A percentile compares a stretch with the other conserved stretches of the same genome.
These are phyloP conservation scores for Acanthamoeba lugdunensis DNA, from an alignment of 208 protist genomes.

Conservation along the genomic window DNA sequence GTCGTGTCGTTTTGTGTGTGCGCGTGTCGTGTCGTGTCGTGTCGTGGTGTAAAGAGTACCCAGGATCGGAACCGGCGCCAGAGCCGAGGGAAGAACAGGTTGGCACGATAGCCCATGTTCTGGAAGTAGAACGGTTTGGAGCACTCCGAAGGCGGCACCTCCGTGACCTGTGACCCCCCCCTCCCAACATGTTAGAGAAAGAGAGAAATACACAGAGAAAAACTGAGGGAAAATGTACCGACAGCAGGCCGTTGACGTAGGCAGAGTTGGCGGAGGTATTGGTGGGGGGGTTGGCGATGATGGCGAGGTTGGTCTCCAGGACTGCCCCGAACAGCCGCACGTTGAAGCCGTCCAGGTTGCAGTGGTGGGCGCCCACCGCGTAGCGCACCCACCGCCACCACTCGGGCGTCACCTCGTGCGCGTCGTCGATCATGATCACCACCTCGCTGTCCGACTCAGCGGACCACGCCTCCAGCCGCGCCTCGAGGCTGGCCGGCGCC, in stretches of 20 bases:
- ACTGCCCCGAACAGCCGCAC: neutral
- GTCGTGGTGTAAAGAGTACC: neutral
- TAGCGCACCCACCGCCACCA: slow-evolving; percentile 38
- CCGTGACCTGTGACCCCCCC: too few species aligned
- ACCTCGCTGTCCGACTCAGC: neutral
- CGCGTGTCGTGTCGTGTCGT: neutral
- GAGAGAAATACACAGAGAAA: too few species aligned
- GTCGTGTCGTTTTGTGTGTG: too few species aligned
- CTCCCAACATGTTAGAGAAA: too few species aligned
- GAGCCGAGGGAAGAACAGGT: neutral
- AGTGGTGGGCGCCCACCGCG: neutral
- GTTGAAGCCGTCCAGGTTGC: neutral
- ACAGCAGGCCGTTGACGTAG: neutral
- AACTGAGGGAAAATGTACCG: neutral
- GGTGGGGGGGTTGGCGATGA: neutral
- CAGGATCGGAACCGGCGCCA: neutral
- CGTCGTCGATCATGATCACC: slow-evolving; percentile 16
- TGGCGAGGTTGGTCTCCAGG: neutral
- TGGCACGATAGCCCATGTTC: slow-evolving; percentile 16
- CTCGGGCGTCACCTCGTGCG: neutral
- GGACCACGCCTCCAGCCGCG: neutral
- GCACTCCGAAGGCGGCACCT: too few species aligned
- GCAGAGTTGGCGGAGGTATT: neutral
- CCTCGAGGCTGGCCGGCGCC: neutral
- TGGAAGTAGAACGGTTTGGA: neutral